These are phyloP conservation scores for Aegilops speltoides DNA, from an alignment of 176 grass and related monocot genomes.

Conservation along the genomic window DNA sequence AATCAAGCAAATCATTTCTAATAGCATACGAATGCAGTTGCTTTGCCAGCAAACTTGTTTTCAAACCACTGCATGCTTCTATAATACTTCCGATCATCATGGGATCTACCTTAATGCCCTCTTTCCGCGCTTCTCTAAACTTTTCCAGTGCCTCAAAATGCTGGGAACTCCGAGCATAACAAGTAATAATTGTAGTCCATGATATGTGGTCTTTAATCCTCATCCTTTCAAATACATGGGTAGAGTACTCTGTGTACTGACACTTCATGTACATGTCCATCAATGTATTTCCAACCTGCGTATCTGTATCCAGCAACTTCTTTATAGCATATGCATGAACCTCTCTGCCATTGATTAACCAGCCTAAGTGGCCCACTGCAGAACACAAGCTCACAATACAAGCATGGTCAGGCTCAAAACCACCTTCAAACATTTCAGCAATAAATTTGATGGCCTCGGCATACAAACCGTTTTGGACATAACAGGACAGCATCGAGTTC, in stretches of 20 bases:
- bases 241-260: constrained; percentile 35
- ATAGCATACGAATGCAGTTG: constrained; percentile 74
- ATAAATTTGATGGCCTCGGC: constrained; percentile 51
- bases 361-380: constrained; percentile 63
- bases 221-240: constrained; percentile 54
- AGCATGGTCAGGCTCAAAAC: constrained; percentile 65
- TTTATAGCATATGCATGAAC: constrained; percentile 88
- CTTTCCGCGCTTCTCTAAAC: constrained; percentile 44
- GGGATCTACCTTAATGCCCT: constrained; percentile 57
- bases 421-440: constrained; percentile 45
- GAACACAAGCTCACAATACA: constrained; percentile 69
- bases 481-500: constrained; percentile 89
- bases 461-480: constrained; percentile 68
- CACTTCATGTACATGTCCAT: constrained; percentile 96
- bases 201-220: constrained; percentile 68
- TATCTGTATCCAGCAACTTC: constrained; percentile 53
- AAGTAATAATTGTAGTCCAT: constrained; percentile 70
- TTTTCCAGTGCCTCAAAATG: constrained; percentile 56
- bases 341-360: constrained; percentile 53
- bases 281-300: constrained; percentile 77
- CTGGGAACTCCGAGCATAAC: constrained; percentile 54
- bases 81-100: constrained; percentile 91
- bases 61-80: constrained; percentile 56
- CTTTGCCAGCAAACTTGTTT: constrained; percentile 42
- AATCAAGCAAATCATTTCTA: constrained; percentile 71